Base-by-base conservation (phyloP, 352 stramenopile genomes). In the Phytopythium mirpurense region DNA sequence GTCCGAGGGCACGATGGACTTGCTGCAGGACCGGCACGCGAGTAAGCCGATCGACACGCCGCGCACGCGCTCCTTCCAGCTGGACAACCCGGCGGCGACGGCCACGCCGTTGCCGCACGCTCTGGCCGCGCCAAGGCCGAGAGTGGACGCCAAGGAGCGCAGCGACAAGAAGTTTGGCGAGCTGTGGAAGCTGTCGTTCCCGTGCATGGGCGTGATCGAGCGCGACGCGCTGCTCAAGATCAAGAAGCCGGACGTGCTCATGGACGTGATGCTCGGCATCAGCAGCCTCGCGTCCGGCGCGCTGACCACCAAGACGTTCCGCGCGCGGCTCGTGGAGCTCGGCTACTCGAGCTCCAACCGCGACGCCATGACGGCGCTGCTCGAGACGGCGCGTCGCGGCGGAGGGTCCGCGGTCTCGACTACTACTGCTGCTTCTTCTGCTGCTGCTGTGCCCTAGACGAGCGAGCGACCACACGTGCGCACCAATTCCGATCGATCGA, bases 211-310 rank as follows among this genome's bases (percentile, higher is more conserved):
- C 15, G 57, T 80, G 27, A 83, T 90, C 47, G 70, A 87, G 51
- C 72, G 75, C 45, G 57, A 62, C 18, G 78, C 74, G 44, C 64
- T 90, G 42, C 67, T 88, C 26, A 75, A 78, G 53, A 85, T 88
- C 35, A 55, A 75, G 41, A 71, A 86, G 34, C 77, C 79, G 0
- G 64, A 69, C 44, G 79, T 93, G 41, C 67, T 90, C 3, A 81
- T 79, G 43, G 79, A 93, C 46, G 65, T 89, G 1, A 87, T 93
- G 74, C 76, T 93, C n/a, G 75, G 72, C 14, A 76, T 93, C 60
- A 91, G 80, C 65, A 87, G 72, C 47, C 38, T 88, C n/a, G 77
- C 80, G 23, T 87, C 72, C 26, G 78, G 78, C 15, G 68, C 76
- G 2, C 54, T 87, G n/a, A 85, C 72, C 9, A 59, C 83, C 5